Evolutionary conservation across 176 grass and related monocot species (phyloP), one percentile per base, ranked within the genome.

Genomic region (Zizania latifolia): DNA sequence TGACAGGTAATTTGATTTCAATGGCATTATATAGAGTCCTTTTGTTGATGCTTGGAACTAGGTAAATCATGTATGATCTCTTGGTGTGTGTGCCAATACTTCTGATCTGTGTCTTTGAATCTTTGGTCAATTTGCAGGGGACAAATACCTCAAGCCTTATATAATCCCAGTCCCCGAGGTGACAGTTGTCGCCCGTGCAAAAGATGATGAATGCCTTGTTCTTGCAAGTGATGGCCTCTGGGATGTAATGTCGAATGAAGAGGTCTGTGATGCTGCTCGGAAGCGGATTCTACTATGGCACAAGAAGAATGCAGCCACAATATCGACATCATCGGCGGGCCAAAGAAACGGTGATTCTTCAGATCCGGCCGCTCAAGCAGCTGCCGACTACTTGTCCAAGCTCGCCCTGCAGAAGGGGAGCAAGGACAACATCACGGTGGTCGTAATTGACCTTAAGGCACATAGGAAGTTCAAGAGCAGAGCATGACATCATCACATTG

Each of bases 191-290:
- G 63, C 89, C 22, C 89, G 93, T 11, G 84, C 93, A 28, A 92
- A 82, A 83, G 93, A 90, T 3, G 93, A 92, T 2, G 89, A 96
- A 10, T 96, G 89, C 60, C 93, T 96, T 36, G 68, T 96, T 89
- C 75, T 96, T 58, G 89, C 89, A n/a, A 92, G 86, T 61, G 89
- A 96, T 34, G 89, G 89, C 80, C 85, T 96, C n/a, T 96, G 89
- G 93, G 93, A 96, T 23, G 89, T 92, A 41, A 83, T 96, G 84
- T 86, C 93, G 19, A 90, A 96, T 4, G 93, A 96, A 80, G 93
- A 90, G 82, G 84, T 82, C 15, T 96, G 87, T 21, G 93, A 96
- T 21, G 85, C 82, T 26, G 93, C 89, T 35, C 89, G 86, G 57
- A 96, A 77, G 41, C 51, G 82, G 24, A 92, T 92, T 69, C 55